phyloP scores from a whole-genome alignment of 805 yeast species.

The Kazachstania martiniae region DNA sequence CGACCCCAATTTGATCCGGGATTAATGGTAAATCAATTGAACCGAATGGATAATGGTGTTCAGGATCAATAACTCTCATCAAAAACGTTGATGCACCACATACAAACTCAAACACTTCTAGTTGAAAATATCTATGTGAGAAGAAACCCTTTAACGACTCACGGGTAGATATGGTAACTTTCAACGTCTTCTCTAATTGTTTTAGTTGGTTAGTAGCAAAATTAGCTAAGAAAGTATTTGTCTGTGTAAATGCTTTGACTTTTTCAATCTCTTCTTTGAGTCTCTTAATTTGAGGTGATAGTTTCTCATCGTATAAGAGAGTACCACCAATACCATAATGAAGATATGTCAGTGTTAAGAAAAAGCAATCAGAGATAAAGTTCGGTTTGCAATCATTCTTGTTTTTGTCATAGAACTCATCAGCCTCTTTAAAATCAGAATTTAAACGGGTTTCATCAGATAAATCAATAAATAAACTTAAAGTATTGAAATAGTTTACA shows the following conservation, averaged over 20 bases:
- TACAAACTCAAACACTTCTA: constrained; percentile 64
- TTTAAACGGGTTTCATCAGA: constrained; percentile 75
- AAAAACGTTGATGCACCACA: constrained; percentile 68
- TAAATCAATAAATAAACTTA: constrained; percentile 46
- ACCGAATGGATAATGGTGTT: constrained; percentile 47
- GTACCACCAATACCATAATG: constrained; percentile 89
- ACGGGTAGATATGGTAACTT: constrained; percentile 33
- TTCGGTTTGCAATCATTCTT: constrained; percentile 37
- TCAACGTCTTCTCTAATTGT: constrained; percentile 35
- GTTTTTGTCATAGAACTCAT: constrained; percentile 38
- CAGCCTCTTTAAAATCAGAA: constrained; percentile 62
- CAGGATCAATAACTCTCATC: constrained; percentile 62
- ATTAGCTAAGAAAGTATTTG: constrained; percentile 3
- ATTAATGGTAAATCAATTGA: constrained; percentile 46
- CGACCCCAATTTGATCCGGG: constrained; percentile 48
- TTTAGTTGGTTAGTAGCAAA: constrained; percentile 35
- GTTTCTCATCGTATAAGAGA: constrained; percentile 42
- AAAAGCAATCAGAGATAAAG: constrained; percentile 89
- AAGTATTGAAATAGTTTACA: constrained; percentile 49
- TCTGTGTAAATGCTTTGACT: constrained; percentile 17
- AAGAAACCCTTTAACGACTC: constrained; percentile 57
- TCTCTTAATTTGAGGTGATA: constrained; percentile 40
- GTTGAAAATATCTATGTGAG: constrained; percentile 43
- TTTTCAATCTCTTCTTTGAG: constrained; percentile 32
- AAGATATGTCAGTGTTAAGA: constrained; percentile 60